Percentiles rank a stretch among this genome's conserved stretches.
Evolutionary conservation across 1,139 yeast species (phyloP).

Genomic region (Petasospora rhodanensis): DNA sequence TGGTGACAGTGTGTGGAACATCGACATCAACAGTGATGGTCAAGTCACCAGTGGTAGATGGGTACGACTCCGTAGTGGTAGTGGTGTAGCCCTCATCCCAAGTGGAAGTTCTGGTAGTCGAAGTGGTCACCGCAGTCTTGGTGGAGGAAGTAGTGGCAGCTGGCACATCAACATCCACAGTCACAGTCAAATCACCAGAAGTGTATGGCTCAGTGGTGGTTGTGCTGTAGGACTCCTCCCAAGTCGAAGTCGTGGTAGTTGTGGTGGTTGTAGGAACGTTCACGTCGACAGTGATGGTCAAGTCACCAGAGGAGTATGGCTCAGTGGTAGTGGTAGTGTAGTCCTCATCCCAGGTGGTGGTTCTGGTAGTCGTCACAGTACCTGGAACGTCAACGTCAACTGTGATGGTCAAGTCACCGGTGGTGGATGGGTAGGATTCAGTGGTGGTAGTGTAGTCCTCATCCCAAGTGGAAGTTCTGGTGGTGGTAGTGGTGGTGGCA

Average conservation of each 20-base stretch:
- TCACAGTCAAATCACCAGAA: constrained; percentile 10
- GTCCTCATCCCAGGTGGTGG: constrained; percentile 3
- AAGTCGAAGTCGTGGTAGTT: not conserved
- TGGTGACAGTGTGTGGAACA: constrained; percentile 13
- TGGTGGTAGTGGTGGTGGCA: constrained; percentile 10
- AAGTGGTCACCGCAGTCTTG: constrained; percentile 19
- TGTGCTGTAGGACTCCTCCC: not conserved
- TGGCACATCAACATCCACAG: constrained; percentile 12
- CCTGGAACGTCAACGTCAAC: constrained; percentile 8
- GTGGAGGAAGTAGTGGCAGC: no score
- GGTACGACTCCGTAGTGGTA: constrained; percentile 6
- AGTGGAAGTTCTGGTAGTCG: constrained; percentile 3
- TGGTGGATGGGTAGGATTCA: constrained; percentile 6
- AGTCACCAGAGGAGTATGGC: constrained; percentile 4
- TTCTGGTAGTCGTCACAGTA: constrained; percentile 12
- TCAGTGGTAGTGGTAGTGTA: constrained; percentile 10
- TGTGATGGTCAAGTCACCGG: constrained; percentile 11
- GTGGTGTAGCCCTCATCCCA: constrained; percentile 6
- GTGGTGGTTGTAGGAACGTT: constrained; percentile 15
- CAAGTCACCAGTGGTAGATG: constrained; percentile 12
- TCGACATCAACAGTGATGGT: constrained; percentile 9
- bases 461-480: constrained; percentile 5
- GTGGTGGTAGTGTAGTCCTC: constrained; percentile 8
- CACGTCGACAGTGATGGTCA: constrained; percentile 6
- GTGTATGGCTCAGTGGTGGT: constrained; percentile 6